Conservation (phyloP, 192 early-diverging fungal genomes). For the Phycomyces blakesleeanus region DNA sequence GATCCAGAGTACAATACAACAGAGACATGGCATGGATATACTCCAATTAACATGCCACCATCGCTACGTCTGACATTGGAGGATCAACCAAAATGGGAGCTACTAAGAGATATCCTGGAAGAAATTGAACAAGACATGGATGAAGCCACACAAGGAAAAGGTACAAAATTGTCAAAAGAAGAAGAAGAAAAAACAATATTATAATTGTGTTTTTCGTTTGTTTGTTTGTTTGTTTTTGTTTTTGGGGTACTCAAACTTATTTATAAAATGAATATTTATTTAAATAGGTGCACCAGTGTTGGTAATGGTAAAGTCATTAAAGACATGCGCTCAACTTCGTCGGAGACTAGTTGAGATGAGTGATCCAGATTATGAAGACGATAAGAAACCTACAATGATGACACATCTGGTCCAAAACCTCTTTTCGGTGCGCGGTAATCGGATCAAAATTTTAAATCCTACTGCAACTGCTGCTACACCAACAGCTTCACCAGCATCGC, state of each 20-base stretch:
- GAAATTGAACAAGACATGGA: conserved; percentile 74
- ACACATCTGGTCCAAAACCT: conserved; percentile 58
- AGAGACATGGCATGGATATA: background rate
- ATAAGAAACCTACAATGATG: conserved; percentile 27
- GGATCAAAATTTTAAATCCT: background rate
- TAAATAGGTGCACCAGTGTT: conserved; percentile 51
- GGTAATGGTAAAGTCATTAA: conserved; percentile 68
- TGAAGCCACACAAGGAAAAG: conserved; percentile 24
- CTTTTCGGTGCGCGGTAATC: conserved; percentile 68
- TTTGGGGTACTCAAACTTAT: too few species aligned
- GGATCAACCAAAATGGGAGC: conserved; percentile 90
- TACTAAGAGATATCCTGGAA: conserved; percentile 64
- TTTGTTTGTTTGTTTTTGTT: conserved; percentile 11
- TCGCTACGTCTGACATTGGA: conserved; percentile 73
- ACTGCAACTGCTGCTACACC: conserved; percentile 2
- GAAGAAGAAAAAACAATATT: too few species aligned
- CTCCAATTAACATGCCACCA: conserved; percentile 53
- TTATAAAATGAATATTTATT: too few species aligned
- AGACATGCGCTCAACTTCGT: conserved; percentile 62
- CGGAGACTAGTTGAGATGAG: conserved; percentile 42
- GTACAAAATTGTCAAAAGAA: conserved; percentile 11
- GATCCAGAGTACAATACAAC: conserved; percentile 29
- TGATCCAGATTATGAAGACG: conserved; percentile 4
- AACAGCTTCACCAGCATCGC: background rate
- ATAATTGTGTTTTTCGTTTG: conserved; percentile 9